phyloP scores from a whole-genome alignment of 345 rosid species.

The Toxicodendron radicans region DNA sequence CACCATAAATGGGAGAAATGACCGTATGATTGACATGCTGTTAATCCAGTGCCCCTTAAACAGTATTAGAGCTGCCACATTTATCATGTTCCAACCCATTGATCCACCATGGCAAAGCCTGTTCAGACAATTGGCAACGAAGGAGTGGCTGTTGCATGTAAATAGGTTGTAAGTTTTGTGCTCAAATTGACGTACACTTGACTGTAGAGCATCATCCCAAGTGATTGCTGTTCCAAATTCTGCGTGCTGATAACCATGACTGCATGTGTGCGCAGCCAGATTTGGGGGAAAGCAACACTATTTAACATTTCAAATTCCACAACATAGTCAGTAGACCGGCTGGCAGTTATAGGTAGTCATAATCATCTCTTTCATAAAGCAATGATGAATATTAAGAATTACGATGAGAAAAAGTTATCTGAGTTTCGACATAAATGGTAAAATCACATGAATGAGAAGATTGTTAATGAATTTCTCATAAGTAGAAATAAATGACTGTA shows the following conservation, averaged over 20 bases:
- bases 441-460: too few species aligned
- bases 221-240: conserved; percentile 69
- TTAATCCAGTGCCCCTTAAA: conserved; percentile 70
- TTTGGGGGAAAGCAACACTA: conserved; percentile 89
- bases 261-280: conserved; percentile 79
- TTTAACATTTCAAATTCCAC: conserved; percentile 20
- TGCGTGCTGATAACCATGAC: conserved; percentile 62
- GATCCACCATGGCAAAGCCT: conserved; percentile 69
- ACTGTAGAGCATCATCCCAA: conserved; percentile 78
- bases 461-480: too few species aligned
- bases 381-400: not conserved
- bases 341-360: not conserved
- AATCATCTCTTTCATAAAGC: not conserved
- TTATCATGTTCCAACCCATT: conserved; percentile 89
- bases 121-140: conserved; percentile 74
- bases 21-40: conserved; percentile 52
- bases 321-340: conserved; percentile 23
- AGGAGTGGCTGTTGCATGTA: conserved; percentile 91
- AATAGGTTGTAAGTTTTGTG: conserved; percentile 82
- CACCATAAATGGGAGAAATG: conserved; percentile 68
- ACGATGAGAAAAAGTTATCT: too few species aligned
- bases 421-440: too few species aligned
- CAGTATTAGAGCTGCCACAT: conserved; percentile 60
- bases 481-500: not conserved
- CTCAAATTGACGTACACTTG: conserved; percentile 56